phyloP scores from a whole-genome alignment of 2,329 filamentous ascomycete genomes.

The Colletotrichum filicis region DNA sequence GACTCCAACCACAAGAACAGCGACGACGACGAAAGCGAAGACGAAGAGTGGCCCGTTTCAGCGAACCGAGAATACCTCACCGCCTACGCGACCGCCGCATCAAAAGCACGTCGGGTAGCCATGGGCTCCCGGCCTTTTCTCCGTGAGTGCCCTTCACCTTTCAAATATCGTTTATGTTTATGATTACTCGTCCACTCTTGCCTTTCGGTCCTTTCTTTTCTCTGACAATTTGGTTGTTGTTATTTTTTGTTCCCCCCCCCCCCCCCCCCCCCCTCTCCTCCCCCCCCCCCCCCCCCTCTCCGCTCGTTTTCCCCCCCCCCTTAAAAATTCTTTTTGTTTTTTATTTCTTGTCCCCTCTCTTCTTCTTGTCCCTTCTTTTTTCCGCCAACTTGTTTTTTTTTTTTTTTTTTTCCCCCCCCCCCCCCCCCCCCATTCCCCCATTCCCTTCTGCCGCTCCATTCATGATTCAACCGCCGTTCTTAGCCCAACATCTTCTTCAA shows the following conservation, averaged over 20 bases:
- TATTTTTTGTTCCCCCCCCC: not conserved
- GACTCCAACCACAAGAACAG: not conserved
- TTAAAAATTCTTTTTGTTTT: too few relatives aligned
- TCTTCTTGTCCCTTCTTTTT: too few relatives aligned
- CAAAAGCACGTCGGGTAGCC: conserved; percentile 43
- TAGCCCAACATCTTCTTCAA: conserved; percentile 9
- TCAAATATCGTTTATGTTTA: not conserved
- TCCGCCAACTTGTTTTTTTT: too few relatives aligned
- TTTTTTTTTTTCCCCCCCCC: too few relatives aligned
- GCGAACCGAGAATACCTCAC: conserved; percentile 43
- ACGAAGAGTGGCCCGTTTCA: conserved; percentile 45
- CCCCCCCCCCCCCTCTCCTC: too few relatives aligned
- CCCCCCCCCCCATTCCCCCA: too few relatives aligned
- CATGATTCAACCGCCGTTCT: not conserved
- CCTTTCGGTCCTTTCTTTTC: conserved; percentile 5
- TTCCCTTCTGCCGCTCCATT: not conserved
- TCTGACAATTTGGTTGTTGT: not conserved
- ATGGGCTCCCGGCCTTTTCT: conserved; percentile 47
- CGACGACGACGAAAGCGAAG: conserved; percentile 19
- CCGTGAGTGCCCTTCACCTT: conserved; percentile 45
- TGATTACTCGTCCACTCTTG: not conserved
- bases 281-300: too few relatives aligned
- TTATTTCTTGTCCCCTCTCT: too few relatives aligned
- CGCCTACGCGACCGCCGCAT: conserved; percentile 44
- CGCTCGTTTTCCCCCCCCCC: too few relatives aligned